These are phyloP conservation scores for Hymenoscyphus scutula DNA, from an alignment of 2,329 filamentous ascomycete species.

Conservation along the genomic window DNA sequence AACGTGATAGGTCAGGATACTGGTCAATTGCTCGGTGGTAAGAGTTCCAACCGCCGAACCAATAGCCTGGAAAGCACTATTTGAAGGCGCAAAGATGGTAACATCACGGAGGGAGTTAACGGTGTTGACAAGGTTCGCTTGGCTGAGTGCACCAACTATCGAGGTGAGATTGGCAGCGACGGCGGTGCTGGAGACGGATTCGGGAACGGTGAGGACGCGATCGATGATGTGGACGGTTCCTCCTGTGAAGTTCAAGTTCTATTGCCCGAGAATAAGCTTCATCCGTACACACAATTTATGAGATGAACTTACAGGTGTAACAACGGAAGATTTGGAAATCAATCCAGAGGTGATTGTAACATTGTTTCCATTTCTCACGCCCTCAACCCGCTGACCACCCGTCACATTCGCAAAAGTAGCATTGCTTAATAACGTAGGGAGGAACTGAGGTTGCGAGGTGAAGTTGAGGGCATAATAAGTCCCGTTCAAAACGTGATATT, in stretches of 20 bases:
- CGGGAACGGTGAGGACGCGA: conserved; percentile 47
- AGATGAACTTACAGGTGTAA: conserved; percentile 27
- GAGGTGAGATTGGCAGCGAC: conserved; percentile 38
- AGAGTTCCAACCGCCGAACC: conserved; percentile 31
- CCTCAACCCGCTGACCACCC: conserved; percentile 45
- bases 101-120: conserved; percentile 48
- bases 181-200: conserved; percentile 36
- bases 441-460: conserved; percentile 38
- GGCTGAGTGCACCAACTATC: conserved; percentile 35
- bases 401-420: conserved; percentile 48
- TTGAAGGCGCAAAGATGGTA: conserved; percentile 43
- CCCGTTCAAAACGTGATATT: conserved; percentile 35
- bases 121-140: conserved; percentile 34
- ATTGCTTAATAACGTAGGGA: conserved; percentile 43
- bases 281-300: too few relatives aligned
- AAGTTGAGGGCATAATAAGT: conserved; percentile 23
- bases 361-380: conserved; percentile 41
- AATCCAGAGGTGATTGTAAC: conserved; percentile 38
- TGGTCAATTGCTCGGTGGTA: conserved; percentile 24
- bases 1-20: conserved; percentile 37
- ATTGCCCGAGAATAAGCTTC: background rate
- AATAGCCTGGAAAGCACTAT: conserved; percentile 37
- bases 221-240: conserved; percentile 52
- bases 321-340: conserved; percentile 23
- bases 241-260: conserved; percentile 50